These are phyloP conservation scores for Centella asiatica DNA, from an alignment of 129 eudicot species.

Conservation along the genomic window DNA sequence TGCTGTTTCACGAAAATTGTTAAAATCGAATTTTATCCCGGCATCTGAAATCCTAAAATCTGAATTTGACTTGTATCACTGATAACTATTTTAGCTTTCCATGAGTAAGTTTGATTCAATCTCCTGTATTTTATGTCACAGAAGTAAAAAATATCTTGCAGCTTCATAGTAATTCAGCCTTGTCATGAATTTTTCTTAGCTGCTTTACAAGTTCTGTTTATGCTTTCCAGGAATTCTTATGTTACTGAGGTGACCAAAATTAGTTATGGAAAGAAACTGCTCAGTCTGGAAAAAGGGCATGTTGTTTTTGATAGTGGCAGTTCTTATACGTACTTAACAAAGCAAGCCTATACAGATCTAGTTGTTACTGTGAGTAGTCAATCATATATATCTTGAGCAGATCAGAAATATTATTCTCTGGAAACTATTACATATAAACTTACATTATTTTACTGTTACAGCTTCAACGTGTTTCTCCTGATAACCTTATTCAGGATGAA, in stretches of 20 bases:
- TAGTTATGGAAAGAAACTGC: slow-evolving; percentile 42
- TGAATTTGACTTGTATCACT: too few species aligned
- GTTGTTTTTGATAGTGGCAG: slow-evolving; percentile 74
- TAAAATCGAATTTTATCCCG: too few species aligned
- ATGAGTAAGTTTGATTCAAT: too few species aligned
- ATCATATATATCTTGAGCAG: not conserved
- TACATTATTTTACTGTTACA: slow-evolving; percentile 23
- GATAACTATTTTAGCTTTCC: not conserved
- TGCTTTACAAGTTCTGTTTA: not conserved
- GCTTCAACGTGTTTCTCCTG: slow-evolving; percentile 44
- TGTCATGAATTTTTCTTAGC: not conserved
- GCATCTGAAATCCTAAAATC: not conserved
- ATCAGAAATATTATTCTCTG: not conserved
- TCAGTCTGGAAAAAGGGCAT: slow-evolving; percentile 31
- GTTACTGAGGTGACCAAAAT: slow-evolving; percentile 41
- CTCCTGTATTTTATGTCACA: not conserved
- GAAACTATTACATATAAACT: not conserved
- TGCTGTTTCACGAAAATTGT: too few species aligned
- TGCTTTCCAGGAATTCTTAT: slow-evolving; percentile 45
- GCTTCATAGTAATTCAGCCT: slow-evolving; percentile 1
- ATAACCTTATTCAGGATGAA: slow-evolving; percentile 42
- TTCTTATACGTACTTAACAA: slow-evolving; percentile 66
- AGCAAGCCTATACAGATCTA: slow-evolving; percentile 57
- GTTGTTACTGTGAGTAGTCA: slow-evolving; percentile 32
- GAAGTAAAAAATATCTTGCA: too few species aligned